Conservation (phyloP, 345 rosid genomes). For the Durio zibethinus region DNA sequence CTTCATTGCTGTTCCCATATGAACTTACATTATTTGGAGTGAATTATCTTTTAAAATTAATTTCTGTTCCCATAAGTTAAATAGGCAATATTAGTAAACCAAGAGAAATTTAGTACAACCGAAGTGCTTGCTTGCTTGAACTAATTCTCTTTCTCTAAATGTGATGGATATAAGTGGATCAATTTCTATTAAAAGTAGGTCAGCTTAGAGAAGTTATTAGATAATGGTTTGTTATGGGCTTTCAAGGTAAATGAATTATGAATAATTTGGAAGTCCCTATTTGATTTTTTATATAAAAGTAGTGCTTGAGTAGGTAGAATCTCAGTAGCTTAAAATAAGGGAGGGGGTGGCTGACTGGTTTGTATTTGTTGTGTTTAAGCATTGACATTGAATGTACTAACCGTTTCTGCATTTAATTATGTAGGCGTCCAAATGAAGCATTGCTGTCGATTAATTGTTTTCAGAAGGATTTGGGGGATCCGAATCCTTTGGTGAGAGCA, state of each 20-base stretch:
- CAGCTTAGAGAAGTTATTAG: not conserved
- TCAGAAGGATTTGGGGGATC: slow-evolving; percentile 95
- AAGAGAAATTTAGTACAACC: not conserved
- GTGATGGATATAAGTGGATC: not conserved
- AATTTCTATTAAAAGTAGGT: not conserved
- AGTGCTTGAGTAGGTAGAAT: not conserved
- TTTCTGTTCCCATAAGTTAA: not conserved
- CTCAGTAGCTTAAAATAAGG: not conserved
- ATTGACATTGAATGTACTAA: not conserved
- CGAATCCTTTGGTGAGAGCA: slow-evolving; percentile 92
- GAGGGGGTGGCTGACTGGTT: not conserved
- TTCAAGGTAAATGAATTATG: not conserved
- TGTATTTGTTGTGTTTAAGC: not conserved
- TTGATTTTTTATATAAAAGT: not conserved
- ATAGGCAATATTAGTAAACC: not conserved
- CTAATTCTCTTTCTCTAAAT: not conserved
- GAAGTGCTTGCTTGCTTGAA: not conserved
- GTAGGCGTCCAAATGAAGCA: slow-evolving; percentile 96
- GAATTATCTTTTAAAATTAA: not conserved
- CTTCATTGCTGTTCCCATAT: not conserved
- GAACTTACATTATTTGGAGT: not conserved
- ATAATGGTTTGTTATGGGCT: not conserved
- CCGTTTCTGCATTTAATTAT: slow-evolving; percentile 13
- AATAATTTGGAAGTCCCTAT: not conserved
- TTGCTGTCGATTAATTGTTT: slow-evolving; percentile 88